Percentiles rank a stretch among this genome's conserved stretches.
Conservation (phyloP, 2,329 filamentous ascomycete genomes). For the Penicillium polonicum region DNA sequence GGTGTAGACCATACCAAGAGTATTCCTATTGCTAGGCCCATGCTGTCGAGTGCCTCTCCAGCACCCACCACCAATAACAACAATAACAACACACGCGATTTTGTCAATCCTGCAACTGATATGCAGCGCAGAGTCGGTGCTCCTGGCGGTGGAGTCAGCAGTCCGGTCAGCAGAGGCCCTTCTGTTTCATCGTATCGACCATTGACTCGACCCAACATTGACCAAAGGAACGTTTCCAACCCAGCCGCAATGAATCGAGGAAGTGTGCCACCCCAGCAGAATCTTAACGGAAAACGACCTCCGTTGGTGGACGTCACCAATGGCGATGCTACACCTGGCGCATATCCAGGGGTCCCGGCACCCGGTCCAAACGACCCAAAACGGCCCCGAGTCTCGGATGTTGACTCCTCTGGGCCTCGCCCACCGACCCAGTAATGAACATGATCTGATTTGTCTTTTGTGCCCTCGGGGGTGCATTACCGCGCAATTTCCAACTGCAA, state of each 20-base stretch:
- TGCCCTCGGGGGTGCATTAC: background rate
- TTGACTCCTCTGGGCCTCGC: slow-evolving; percentile 10
- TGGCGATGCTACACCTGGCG: slow-evolving; percentile 23
- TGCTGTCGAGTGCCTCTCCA: slow-evolving; percentile 34
- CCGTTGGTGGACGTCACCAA: slow-evolving; percentile 50
- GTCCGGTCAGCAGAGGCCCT: slow-evolving; percentile 35
- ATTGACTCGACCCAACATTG: slow-evolving; percentile 44
- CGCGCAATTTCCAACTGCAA: background rate
- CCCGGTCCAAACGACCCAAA: slow-evolving; percentile 33
- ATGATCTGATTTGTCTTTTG: background rate
- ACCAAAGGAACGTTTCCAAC: slow-evolving; percentile 25
- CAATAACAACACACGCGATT: slow-evolving; percentile 32
- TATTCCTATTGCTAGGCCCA: slow-evolving; percentile 63
- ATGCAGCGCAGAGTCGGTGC: slow-evolving; percentile 38
- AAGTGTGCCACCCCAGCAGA: slow-evolving; percentile 28
- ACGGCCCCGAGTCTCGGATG: slow-evolving; percentile 29
- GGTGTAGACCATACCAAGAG: slow-evolving; percentile 80
- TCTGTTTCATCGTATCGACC: slow-evolving; percentile 45
- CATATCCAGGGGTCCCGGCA: slow-evolving; percentile 25
- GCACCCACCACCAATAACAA: slow-evolving; percentile 25
- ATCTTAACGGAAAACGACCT: slow-evolving; percentile 43
- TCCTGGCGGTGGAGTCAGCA: slow-evolving; percentile 30
- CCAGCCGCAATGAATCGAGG: slow-evolving; percentile 20
- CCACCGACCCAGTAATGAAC: slow-evolving; percentile 7
- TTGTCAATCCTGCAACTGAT: slow-evolving; percentile 38